These are phyloP conservation scores for Camellia lanceoleosa DNA, from an alignment of 148 eudicot genomes.

Conservation along the genomic window DNA sequence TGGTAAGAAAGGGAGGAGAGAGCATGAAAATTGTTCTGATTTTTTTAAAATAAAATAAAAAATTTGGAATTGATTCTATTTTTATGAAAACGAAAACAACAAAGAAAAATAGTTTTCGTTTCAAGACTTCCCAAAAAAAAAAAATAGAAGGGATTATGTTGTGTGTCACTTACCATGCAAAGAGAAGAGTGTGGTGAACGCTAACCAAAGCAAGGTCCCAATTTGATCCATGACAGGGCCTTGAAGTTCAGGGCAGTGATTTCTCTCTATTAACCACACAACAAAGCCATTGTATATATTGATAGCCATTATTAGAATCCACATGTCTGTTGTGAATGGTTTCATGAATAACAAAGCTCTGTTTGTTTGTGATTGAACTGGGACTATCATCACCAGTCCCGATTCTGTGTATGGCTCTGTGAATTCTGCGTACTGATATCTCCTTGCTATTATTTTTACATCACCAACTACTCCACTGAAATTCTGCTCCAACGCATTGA, in stretches of 20 bases:
- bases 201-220: conserved; percentile 12
- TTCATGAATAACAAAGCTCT: conserved; percentile 27
- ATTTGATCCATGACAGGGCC: conserved; percentile 21
- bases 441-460: conserved; percentile 11
- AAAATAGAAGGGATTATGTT: too few relatives aligned
- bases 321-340: conserved; percentile 30
- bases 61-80: too few relatives aligned
- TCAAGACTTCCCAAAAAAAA: too few relatives aligned
- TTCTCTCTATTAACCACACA: conserved; percentile 28
- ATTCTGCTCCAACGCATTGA: neutral
- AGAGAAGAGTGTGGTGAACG: too few relatives aligned
- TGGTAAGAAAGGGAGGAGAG: too few relatives aligned
- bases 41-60: too few relatives aligned
- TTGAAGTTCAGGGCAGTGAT: conserved; percentile 16
- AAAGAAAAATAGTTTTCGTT: too few relatives aligned
- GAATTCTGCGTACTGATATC: conserved; percentile 22
- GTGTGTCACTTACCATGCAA: too few relatives aligned
- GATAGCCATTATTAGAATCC: conserved; percentile 12
- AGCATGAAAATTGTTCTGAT: too few relatives aligned
- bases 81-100: too few relatives aligned
- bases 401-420: conserved; percentile 23
- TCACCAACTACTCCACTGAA: conserved; percentile 27
- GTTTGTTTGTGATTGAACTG: conserved; percentile 12
- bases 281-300: conserved; percentile 28
- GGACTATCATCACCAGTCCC: conserved; percentile 26